Evolutionary conservation across 768 basidiomycete species (phyloP), one percentile per base, ranked within the genome.

Genomic region (Suillus plorans): DNA sequence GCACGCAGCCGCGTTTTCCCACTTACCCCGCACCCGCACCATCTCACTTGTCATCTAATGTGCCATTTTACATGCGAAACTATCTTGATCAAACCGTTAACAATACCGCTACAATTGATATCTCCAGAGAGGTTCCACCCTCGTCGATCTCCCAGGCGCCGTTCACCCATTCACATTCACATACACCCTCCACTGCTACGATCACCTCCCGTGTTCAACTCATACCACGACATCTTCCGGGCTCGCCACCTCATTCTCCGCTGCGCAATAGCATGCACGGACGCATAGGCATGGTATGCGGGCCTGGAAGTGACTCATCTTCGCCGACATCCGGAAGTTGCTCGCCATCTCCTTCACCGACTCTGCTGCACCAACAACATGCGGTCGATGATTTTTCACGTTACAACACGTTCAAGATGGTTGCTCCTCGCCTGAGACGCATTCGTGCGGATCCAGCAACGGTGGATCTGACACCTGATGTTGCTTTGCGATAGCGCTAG

Each of bases 301-400:
- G 64, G 64, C 52, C 65, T 62, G 79, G 79, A 18, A 84, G 82
- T 41, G 84, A 80, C 62, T 86, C 86, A 5, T 86, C 89, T 20
- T 79, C 84, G 7, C 82, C 84, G 37, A 87, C 88, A 12, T 88
- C 86, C 39, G 78, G 79, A 10, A 87, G 86, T 58, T 87, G 82
- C 14, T 86, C 86, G 9, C 78, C 82, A 49, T 85, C 83, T 9
- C 83, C 84, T 45, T 80, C 81, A 1, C 77, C 78, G 9, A 66
- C 65, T 39, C 65, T 42, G n/a, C 8, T 37, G 41, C 62, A 63
- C 31, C 36, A 37, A 14, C 52, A 53, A 10, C 66, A 55, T 59
- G 39, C 37, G 16, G 39, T 25, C 7, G 67, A 76, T 42, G 70
- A 70, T 18, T 41, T 56, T 7, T 50, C 62, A 36, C 62, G 66